These are phyloP conservation scores for Clarireedia homoeocarpa DNA, from an alignment of 2,329 filamentous ascomycete species.

Conservation along the genomic window DNA sequence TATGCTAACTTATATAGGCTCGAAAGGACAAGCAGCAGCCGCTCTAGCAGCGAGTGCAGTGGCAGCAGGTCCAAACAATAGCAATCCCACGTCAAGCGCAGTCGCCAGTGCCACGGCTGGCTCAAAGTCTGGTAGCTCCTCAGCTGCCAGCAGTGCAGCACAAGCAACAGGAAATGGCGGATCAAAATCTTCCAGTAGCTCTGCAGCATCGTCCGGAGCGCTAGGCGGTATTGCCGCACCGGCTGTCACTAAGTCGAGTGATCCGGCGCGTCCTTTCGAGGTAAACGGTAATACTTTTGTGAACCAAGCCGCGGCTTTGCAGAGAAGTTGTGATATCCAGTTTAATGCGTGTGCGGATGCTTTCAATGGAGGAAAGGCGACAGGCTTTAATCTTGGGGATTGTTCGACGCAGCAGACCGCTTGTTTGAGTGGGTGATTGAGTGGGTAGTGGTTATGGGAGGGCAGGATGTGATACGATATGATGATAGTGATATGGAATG, in stretches of 20 bases:
- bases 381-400: slow-evolving; percentile 16
- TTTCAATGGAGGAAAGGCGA: slow-evolving; percentile 40
- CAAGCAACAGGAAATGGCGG: slow-evolving; percentile 10
- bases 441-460: too few species aligned
- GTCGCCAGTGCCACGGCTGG: background rate
- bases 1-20: background rate
- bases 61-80: slow-evolving; percentile 7
- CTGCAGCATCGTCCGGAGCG: slow-evolving; percentile 4
- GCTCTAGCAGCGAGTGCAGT: slow-evolving; percentile 15
- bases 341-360: slow-evolving; percentile 52
- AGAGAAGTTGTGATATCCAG: slow-evolving; percentile 56
- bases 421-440: slow-evolving; percentile 9
- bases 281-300: slow-evolving; percentile 52
- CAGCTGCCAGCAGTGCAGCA: background rate
- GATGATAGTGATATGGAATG: too few species aligned
- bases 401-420: slow-evolving; percentile 19
- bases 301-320: slow-evolving; percentile 44
- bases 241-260: slow-evolving; percentile 40
- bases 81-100: slow-evolving; percentile 3
- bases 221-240: slow-evolving; percentile 45
- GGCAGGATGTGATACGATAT: too few species aligned
- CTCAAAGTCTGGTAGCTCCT: background rate
- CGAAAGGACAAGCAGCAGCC: slow-evolving; percentile 10
- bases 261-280: slow-evolving; percentile 43
- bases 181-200: background rate